These are phyloP conservation scores for Picochlorum sp. DNA, from an alignment of 139 green algal species.

Conservation along the genomic window DNA sequence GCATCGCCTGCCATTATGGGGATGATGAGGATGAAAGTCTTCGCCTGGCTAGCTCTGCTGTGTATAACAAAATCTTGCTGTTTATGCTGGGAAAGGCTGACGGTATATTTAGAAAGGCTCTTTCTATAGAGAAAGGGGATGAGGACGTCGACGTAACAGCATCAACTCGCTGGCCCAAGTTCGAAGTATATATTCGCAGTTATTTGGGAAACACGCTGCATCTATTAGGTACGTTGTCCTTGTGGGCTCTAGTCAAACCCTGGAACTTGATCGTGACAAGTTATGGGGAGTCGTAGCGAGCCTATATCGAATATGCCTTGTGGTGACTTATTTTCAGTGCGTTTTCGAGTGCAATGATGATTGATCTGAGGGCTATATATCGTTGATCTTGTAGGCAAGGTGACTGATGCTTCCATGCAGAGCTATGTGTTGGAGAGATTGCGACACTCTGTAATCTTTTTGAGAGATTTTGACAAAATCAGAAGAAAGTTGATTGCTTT, in stretches of 20 bases:
- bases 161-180: conserved; percentile 51
- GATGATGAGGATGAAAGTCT: conserved; percentile 56
- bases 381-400: conserved; percentile 23
- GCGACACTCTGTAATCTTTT: conserved; percentile 47
- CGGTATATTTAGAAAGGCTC: conserved; percentile 60
- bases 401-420: conserved; percentile 60
- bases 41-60: conserved; percentile 51
- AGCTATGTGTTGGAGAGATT: conserved; percentile 73
- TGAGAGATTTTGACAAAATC: conserved; percentile 63
- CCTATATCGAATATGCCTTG: conserved; percentile 5
- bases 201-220: conserved; percentile 93
- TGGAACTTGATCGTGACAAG: background rate
- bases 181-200: conserved; percentile 72
- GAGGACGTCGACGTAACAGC: conserved; percentile 6
- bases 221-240: conserved; percentile 50
- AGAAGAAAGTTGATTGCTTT: conserved; percentile 62
- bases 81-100: conserved; percentile 79
- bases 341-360: background rate
- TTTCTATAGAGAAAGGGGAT: conserved; percentile 27
- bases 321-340: background rate
- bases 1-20: conserved; percentile 79
- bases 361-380: background rate
- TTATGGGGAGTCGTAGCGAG: conserved; percentile 8
- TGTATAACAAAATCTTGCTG: conserved; percentile 83
- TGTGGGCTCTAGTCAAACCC: conserved; percentile 11